Percentiles rank a stretch among this genome's conserved stretches.
Evolutionary conservation across 108 stramenopile species (phyloP).

Genomic region (Seminavis robusta): DNA sequence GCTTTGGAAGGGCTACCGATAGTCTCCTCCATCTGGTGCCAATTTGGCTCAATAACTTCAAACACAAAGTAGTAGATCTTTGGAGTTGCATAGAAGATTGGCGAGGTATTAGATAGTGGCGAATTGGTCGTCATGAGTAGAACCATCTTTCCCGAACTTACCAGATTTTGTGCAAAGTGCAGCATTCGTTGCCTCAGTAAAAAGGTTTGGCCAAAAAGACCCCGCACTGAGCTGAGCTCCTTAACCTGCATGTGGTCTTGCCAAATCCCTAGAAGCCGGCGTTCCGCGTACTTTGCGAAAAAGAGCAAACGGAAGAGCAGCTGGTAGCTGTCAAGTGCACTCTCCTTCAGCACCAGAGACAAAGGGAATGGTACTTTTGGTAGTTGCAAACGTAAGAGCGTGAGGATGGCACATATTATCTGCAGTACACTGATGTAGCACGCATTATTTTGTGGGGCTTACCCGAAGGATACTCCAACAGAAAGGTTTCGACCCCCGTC

Average conservation of each 20-base stretch:
- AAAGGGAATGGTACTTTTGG: slow-evolving; percentile 84
- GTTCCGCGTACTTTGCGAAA: slow-evolving; percentile 96
- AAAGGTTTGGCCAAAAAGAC: slow-evolving; percentile 75
- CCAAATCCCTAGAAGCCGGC: slow-evolving; percentile 89
- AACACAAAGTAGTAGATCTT: slow-evolving; percentile 97
- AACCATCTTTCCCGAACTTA: too few species aligned
- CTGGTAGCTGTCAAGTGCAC: slow-evolving; percentile 87
- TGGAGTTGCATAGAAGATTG: too few species aligned
- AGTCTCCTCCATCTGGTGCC: slow-evolving; percentile 69
- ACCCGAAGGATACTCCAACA: too few species aligned
- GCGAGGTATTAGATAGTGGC: too few species aligned
- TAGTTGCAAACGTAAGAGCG: too few species aligned
- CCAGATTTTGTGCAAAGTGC: slow-evolving; percentile 96
- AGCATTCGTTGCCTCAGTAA: slow-evolving; percentile 93
- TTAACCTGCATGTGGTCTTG: slow-evolving; percentile 89
- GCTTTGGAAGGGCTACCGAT: slow-evolving; percentile 14
- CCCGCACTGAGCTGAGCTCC: slow-evolving; percentile 69
- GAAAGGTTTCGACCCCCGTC: slow-evolving; percentile 87
- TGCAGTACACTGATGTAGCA: too few species aligned
- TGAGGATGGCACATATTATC: too few species aligned
- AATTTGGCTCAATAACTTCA: slow-evolving; percentile 95
- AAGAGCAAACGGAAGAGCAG: slow-evolving; percentile 96
- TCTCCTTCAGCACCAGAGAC: slow-evolving; percentile 81
- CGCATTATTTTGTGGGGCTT: too few species aligned
- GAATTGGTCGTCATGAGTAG: too few species aligned